phyloP scores from a whole-genome alignment of 306 rosid species.

The Gynostemma pentaphyllum region DNA sequence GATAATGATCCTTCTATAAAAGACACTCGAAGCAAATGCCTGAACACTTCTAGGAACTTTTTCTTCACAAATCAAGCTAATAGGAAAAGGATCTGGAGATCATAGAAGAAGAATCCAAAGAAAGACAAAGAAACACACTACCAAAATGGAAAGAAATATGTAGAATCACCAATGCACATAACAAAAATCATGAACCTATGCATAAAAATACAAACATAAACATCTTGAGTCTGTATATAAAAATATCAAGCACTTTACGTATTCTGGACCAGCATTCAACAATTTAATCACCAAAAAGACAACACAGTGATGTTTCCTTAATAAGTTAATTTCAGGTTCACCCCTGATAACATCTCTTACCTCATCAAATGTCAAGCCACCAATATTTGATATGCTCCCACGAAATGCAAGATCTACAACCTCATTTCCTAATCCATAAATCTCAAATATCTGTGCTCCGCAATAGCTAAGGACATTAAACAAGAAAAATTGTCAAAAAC shows the following conservation, averaged over 20 bases:
- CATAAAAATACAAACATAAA: background rate
- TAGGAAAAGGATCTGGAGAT: too few relatives aligned
- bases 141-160: background rate
- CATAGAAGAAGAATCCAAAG: background rate
- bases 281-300: background rate
- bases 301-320: background rate
- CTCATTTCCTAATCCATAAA: conserved; percentile 85
- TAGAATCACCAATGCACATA: background rate
- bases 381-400: conserved; percentile 86
- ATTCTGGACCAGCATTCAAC: background rate
- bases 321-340: background rate
- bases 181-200: background rate
- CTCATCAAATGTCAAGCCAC: conserved; percentile 97
- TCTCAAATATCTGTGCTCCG: conserved; percentile 96
- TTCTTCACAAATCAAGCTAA: too few relatives aligned
- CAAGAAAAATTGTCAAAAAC: conserved; percentile 19
- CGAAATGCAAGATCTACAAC: conserved; percentile 80
- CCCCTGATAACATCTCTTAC: conserved; percentile 27
- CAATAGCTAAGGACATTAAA: conserved; percentile 60
- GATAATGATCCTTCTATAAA: too few relatives aligned
- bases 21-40: too few relatives aligned
- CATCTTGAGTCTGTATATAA: background rate
- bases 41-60: too few relatives aligned
- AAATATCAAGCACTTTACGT: background rate
- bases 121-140: too few relatives aligned